Conservation (phyloP, 75 land plant species). For the Cryptomeria japonica region DNA sequence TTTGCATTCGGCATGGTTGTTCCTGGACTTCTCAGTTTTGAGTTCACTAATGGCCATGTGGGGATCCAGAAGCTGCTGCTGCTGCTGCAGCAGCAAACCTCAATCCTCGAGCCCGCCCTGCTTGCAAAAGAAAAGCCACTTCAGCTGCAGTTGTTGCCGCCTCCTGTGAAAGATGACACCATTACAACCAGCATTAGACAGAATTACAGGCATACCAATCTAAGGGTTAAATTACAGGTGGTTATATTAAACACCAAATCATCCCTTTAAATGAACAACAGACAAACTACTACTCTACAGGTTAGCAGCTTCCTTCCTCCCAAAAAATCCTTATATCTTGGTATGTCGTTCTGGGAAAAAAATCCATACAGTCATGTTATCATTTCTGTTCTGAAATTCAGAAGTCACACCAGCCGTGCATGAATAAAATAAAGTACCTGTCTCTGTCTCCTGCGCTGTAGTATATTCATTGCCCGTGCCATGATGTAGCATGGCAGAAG, state of each 20-base stretch:
- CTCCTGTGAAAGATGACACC: conserved; percentile 33
- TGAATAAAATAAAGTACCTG: conserved; percentile 18
- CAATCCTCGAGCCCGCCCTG: conserved; percentile 49
- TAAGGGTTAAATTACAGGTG: not conserved
- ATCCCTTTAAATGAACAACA: not conserved
- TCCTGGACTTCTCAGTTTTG: not conserved
- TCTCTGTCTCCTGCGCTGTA: conserved; percentile 42
- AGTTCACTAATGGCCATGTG: conserved; percentile 7
- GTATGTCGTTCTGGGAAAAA: not conserved
- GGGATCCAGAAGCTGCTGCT: conserved; percentile 19
- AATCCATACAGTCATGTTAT: not conserved
- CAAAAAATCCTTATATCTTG: not conserved
- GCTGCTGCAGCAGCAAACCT: conserved; percentile 50
- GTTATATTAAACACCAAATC: not conserved
- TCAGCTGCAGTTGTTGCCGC: conserved; percentile 74
- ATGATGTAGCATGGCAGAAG: conserved; percentile 52
- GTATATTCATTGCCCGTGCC: conserved; percentile 38
- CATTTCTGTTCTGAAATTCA: not conserved
- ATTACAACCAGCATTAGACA: not conserved
- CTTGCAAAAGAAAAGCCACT: conserved; percentile 62
- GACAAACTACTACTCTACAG: not conserved
- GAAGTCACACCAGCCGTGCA: not conserved
- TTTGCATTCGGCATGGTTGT: not conserved
- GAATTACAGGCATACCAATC: not conserved
- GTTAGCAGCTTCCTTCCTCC: not conserved